A percentile compares a stretch with the other conserved stretches of the same genome.
These are phyloP conservation scores for Tardiomyces digboiensis DNA, from an alignment of 1,139 yeast species.

Conservation along the genomic window DNA sequence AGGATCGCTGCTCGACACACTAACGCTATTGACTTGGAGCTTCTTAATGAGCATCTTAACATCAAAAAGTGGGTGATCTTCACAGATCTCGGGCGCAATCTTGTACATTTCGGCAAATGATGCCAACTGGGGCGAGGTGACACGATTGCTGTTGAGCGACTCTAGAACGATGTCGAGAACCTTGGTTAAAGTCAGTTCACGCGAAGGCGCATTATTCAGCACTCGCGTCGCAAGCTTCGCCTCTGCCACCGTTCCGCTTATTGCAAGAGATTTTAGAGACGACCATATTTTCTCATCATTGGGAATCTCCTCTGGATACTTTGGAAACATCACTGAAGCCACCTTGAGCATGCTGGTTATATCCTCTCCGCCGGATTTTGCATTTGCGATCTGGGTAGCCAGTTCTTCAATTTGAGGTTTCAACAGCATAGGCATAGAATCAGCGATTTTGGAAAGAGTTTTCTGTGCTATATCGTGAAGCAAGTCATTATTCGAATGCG, in stretches of 20 bases:
- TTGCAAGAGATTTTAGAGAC: slow-evolving; percentile 34
- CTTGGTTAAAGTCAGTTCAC: not conserved
- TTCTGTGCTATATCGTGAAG: slow-evolving; percentile 37
- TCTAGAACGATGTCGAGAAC: not conserved
- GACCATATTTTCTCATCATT: slow-evolving; percentile 15
- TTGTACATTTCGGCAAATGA: slow-evolving; percentile 24
- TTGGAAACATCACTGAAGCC: slow-evolving; percentile 26
- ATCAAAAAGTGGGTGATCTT: slow-evolving; percentile 41
- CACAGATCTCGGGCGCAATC: slow-evolving; percentile 15
- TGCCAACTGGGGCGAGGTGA: not conserved
- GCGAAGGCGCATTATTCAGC: not conserved
- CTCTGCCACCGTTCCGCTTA: slow-evolving; percentile 47
- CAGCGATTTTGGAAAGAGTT: slow-evolving; percentile 51
- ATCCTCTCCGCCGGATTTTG: slow-evolving; percentile 29
- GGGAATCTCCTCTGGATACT: slow-evolving; percentile 25
- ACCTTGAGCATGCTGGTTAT: slow-evolving; percentile 52
- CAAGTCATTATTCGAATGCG: slow-evolving; percentile 30
- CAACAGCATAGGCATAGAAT: slow-evolving; percentile 53
- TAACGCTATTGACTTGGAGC: slow-evolving; percentile 20
- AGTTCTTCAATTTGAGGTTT: slow-evolving; percentile 49
- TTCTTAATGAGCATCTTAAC: slow-evolving; percentile 33
- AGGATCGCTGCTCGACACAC: slow-evolving; percentile 18
- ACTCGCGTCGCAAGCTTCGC: slow-evolving; percentile 44
- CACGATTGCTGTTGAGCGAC: not conserved
- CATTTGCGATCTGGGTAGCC: slow-evolving; percentile 30